phyloP scores from a whole-genome alignment of 2,329 filamentous ascomycete species.

The Talaromyces sp. region DNA sequence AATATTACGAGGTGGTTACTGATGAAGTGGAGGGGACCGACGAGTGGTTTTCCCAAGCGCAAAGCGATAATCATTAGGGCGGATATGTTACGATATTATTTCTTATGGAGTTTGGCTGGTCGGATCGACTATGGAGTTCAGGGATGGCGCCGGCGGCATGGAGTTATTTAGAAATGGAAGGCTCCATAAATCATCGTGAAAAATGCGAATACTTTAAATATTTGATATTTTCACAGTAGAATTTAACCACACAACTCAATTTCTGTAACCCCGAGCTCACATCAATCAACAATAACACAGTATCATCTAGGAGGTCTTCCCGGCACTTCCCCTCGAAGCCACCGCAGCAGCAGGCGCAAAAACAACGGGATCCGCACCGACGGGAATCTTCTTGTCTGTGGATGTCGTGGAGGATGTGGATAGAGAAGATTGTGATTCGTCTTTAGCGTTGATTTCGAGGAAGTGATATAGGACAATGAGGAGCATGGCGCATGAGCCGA shows the following conservation, averaged over 20 bases:
- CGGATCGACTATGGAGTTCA: not conserved
- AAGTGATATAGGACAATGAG: conserved; percentile 95
- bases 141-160: not conserved
- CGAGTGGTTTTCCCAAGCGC: conserved; percentile 10
- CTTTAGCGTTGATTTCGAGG: conserved; percentile 84
- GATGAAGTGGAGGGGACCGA: conserved; percentile 11
- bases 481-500: conserved; percentile 84
- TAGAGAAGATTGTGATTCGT: conserved; percentile 28
- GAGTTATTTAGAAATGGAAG: not conserved
- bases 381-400: conserved; percentile 17
- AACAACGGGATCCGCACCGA: conserved; percentile 12
- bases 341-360: conserved; percentile 17
- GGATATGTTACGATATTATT: not conserved
- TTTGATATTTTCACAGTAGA: not conserved
- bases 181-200: not conserved
- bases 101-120: not conserved
- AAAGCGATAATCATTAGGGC: not conserved
- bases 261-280: not conserved
- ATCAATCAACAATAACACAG: not conserved
- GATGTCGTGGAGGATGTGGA: not conserved
- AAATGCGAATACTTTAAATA: not conserved
- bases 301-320: conserved; percentile 7
- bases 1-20: conserved; percentile 37
- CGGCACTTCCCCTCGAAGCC: conserved; percentile 9
- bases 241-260: not conserved